phyloP scores from a whole-genome alignment of 2,329 filamentous ascomycete species.

The Fusarium palustre region DNA sequence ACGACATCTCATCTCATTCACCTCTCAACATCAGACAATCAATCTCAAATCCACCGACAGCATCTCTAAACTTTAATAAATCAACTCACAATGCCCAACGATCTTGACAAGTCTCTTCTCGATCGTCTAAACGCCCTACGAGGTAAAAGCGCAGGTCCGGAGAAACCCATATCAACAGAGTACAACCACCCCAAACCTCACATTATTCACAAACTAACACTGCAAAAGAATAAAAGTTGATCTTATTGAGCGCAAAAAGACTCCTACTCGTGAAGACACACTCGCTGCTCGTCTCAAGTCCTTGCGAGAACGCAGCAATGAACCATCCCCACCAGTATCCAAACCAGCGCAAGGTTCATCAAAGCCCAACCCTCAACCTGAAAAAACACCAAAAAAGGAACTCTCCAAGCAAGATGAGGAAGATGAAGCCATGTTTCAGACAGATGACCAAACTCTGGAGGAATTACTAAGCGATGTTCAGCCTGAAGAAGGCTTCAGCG shows the following conservation, averaged over 20 bases:
- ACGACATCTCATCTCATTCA: neutral
- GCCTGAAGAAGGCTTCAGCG: constrained; percentile 48
- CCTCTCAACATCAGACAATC: neutral
- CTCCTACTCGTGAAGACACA: constrained; percentile 62
- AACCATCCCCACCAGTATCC: constrained; percentile 40
- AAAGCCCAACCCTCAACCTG: constrained; percentile 4
- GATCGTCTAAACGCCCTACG: constrained; percentile 66
- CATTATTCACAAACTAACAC: constrained; percentile 18
- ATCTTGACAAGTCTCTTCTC: constrained; percentile 61
- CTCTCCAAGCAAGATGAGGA: constrained; percentile 49
- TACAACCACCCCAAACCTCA: constrained; percentile 43
- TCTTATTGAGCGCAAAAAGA: constrained; percentile 57
- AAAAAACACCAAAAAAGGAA: constrained; percentile 2
- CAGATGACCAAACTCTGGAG: constrained; percentile 65
- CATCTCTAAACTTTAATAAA: no score
- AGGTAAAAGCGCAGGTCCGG: constrained; percentile 51
- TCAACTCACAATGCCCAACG: constrained; percentile 47
- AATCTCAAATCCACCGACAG: neutral
- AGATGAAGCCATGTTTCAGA: constrained; percentile 55
- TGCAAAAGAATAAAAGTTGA: constrained; percentile 47
- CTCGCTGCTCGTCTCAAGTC: constrained; percentile 64
- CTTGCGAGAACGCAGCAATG: constrained; percentile 58
- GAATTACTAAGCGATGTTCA: constrained; percentile 62
- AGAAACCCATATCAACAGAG: constrained; percentile 54
- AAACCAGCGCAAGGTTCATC: constrained; percentile 1